Evolutionary conservation across 805 yeast genomes (phyloP).

Genomic region (Yarrowia sp.): DNA sequence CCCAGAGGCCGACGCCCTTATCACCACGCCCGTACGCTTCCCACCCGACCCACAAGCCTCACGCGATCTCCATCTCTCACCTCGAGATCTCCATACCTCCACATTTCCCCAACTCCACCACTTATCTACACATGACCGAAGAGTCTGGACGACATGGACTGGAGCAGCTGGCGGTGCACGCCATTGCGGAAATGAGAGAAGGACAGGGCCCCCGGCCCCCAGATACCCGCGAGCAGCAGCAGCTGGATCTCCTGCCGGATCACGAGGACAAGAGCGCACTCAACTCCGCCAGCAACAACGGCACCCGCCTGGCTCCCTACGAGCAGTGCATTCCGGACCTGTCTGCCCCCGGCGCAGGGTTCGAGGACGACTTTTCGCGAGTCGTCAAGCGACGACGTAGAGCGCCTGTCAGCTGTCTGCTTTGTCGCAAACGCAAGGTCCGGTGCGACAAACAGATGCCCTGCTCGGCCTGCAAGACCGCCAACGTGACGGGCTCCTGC

Average conservation of each 20-base stretch:
- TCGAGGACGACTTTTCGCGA: constrained; percentile 17
- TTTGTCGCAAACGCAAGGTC: constrained; percentile 32
- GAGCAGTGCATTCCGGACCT: constrained; percentile 28
- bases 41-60: neutral
- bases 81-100: too few species aligned
- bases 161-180: constrained; percentile 28
- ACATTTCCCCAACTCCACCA: too few species aligned
- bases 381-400: constrained; percentile 18
- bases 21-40: neutral
- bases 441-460: constrained; percentile 35
- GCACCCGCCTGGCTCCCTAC: constrained; percentile 20
- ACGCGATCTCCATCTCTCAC: too few species aligned
- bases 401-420: constrained; percentile 20
- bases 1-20: too few species aligned
- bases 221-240: constrained; percentile 16
- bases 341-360: constrained; percentile 23
- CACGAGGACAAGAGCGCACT: constrained; percentile 3
- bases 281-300: neutral
- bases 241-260: constrained; percentile 9
- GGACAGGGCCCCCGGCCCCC: constrained; percentile 28
- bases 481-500: constrained; percentile 30
- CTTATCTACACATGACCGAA: constrained; percentile 7
- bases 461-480: constrained; percentile 36
- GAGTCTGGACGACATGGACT: constrained; percentile 19
- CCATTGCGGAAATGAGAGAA: constrained; percentile 35